Percentiles rank a stretch among this genome's conserved stretches.
Evolutionary conservation across 225 moss, liverwort and hornwort genomes (phyloP).

Genomic region (Polytrichum commune): DNA sequence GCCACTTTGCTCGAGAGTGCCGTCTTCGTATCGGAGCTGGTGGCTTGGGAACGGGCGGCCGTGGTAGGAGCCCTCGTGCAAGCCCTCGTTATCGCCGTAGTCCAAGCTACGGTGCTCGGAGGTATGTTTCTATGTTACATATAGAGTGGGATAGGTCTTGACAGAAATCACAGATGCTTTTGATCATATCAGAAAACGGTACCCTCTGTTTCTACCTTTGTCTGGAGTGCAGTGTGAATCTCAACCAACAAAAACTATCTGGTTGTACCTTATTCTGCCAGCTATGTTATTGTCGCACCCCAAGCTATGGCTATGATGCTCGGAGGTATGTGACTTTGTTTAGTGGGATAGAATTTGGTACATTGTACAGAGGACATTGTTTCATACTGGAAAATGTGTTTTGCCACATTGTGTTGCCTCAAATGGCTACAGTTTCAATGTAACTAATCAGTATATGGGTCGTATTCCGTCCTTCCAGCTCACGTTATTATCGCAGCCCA

Average conservation of each 20-base stretch:
- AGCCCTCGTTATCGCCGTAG: conserved; percentile 98
- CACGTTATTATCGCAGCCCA: conserved; percentile 62
- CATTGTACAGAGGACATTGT: neutral
- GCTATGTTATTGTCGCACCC: conserved; percentile 93
- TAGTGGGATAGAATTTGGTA: neutral
- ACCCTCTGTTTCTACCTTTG: neutral
- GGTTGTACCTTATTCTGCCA: conserved; percentile 54
- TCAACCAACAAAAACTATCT: conserved; percentile 34
- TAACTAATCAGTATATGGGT: conserved; percentile 8
- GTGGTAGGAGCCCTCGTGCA: conserved; percentile 85
- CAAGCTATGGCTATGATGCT: conserved; percentile 88
- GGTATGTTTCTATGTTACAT: conserved; percentile 28
- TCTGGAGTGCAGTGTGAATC: neutral
- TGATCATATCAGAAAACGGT: neutral
- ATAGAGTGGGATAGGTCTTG: too few relatives aligned
- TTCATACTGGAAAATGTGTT: too few relatives aligned
- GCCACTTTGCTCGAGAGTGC: conserved; percentile 96
- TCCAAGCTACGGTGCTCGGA: conserved; percentile 89
- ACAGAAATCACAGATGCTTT: neutral
- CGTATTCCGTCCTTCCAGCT: conserved; percentile 37
- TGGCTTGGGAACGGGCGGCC: conserved; percentile 91
- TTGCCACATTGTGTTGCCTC: neutral
- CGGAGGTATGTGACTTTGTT: conserved; percentile 61
- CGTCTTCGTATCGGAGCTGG: conserved; percentile 96
- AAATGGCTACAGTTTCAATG: neutral